phyloP scores from a whole-genome alignment of 176 grass and related monocot species.

The Aegilops speltoides region DNA sequence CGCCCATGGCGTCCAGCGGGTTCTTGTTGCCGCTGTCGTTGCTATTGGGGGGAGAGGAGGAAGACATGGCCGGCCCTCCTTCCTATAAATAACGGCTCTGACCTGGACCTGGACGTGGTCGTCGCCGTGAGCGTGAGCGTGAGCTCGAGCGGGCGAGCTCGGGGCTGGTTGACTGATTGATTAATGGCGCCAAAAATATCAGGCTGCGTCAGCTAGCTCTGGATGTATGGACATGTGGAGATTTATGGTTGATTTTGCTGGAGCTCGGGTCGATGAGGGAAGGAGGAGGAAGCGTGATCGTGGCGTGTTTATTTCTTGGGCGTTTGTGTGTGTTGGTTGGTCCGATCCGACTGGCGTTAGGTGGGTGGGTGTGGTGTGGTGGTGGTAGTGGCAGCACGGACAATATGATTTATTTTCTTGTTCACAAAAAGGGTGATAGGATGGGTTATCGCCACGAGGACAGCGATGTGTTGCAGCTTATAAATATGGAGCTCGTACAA shows the following conservation, averaged over 20 bases:
- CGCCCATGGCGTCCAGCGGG: slow-evolving; percentile 56
- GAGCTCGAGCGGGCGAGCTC: not conserved
- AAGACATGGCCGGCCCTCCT: not conserved
- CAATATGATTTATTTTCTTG: not conserved
- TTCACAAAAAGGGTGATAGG: not conserved
- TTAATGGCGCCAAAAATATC: slow-evolving; percentile 32
- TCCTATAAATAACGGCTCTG: slow-evolving; percentile 44
- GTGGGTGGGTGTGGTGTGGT: slow-evolving; percentile 16
- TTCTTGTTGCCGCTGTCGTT: slow-evolving; percentile 25
- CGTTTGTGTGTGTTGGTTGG: slow-evolving; percentile 10
- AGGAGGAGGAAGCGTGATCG: not conserved
- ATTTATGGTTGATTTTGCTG: not conserved
- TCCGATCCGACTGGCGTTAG: slow-evolving; percentile 23
- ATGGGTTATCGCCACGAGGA: not conserved
- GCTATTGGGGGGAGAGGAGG: slow-evolving; percentile 26
- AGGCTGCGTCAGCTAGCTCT: not conserved
- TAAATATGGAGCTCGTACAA: no score
- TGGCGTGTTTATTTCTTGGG: slow-evolving; percentile 20
- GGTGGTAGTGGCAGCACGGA: not conserved
- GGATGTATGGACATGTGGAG: not conserved
- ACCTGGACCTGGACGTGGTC: slow-evolving; percentile 28
- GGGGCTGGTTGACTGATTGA: not conserved
- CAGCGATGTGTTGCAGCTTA: no score
- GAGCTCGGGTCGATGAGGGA: not conserved
- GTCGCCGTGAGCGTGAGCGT: not conserved